These are phyloP conservation scores for Protea cynaroides DNA, from an alignment of 164 flowering plant species.

Conservation along the genomic window DNA sequence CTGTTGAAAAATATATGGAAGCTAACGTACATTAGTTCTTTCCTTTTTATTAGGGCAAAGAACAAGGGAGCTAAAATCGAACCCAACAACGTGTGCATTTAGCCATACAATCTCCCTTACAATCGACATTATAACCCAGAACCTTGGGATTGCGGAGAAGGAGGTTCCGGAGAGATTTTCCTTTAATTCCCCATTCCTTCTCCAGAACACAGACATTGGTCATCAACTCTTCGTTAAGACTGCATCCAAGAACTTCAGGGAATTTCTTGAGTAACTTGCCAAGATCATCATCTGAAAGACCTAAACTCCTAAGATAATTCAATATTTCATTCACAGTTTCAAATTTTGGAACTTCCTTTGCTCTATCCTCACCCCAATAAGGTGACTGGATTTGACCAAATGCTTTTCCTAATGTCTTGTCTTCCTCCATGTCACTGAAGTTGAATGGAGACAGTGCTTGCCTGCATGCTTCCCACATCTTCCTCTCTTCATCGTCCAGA, in stretches of 20 bases:
- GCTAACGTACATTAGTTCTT: no score
- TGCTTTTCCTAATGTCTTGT: slow-evolving; percentile 78
- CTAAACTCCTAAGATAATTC: slow-evolving; percentile 57
- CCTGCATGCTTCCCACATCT: slow-evolving; percentile 65
- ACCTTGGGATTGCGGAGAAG: slow-evolving; percentile 91
- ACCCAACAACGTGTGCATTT: slow-evolving; percentile 97
- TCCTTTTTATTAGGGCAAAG: not conserved
- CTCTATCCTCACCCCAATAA: slow-evolving; percentile 90
- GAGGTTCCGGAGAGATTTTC: slow-evolving; percentile 63
- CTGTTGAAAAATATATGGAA: not conserved
- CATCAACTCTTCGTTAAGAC: slow-evolving; percentile 62
- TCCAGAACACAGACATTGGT: slow-evolving; percentile 54
- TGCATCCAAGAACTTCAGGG: slow-evolving; percentile 94
- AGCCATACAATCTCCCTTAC: slow-evolving; percentile 91
- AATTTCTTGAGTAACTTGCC: slow-evolving; percentile 81
- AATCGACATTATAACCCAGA: slow-evolving; percentile 82
- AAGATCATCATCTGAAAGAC: slow-evolving; percentile 74
- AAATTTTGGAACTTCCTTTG: slow-evolving; percentile 53
- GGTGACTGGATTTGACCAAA: slow-evolving; percentile 85
- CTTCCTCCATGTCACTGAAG: slow-evolving; percentile 54
- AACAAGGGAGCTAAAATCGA: slow-evolving; percentile 49
- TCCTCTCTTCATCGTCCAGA: slow-evolving; percentile 46
- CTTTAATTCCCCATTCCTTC: slow-evolving; percentile 77
- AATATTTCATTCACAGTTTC: slow-evolving; percentile 44
- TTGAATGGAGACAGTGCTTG: slow-evolving; percentile 46